Evolutionary conservation across 306 rosid genomes (phyloP).

Genomic region (Quercus bicolor): DNA sequence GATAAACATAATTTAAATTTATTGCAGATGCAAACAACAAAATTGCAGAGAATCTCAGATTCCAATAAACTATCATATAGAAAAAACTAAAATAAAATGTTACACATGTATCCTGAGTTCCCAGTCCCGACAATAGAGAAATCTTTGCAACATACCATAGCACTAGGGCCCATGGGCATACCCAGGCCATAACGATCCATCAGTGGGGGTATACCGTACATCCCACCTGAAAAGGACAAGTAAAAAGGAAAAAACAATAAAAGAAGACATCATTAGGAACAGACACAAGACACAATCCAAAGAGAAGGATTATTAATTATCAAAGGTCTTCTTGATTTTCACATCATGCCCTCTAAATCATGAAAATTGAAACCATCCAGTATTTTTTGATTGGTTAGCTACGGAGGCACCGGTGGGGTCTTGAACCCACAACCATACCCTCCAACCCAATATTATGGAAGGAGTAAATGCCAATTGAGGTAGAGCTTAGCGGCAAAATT

Average conservation of each 20-base stretch:
- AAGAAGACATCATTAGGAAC: constrained; percentile 7
- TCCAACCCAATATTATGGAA: no score
- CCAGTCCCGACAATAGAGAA: constrained; percentile 2
- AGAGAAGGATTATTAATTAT: not conserved
- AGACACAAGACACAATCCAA: not conserved
- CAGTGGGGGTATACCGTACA: constrained; percentile 82
- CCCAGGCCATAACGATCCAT: constrained; percentile 87
- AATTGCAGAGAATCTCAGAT: not conserved
- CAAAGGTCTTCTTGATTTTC: not conserved
- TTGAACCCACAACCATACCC: no score
- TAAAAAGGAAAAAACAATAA: constrained; percentile 5
- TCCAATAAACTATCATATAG: not conserved
- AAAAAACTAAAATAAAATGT: not conserved
- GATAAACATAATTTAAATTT: not conserved
- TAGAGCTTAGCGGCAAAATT: no score
- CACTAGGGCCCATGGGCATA: constrained; percentile 80
- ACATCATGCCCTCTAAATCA: not conserved
- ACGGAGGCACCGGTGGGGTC: no score
- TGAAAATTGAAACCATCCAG: not conserved
- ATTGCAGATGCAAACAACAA: constrained; percentile 1
- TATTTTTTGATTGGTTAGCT: no score
- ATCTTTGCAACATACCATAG: constrained; percentile 60
- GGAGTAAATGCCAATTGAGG: no score
- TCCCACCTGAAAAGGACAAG: constrained; percentile 60
- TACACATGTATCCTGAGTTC: not conserved